Base-by-base conservation (phyloP, 768 basidiomycete genomes). In the Gelatoporia subvermispora region DNA sequence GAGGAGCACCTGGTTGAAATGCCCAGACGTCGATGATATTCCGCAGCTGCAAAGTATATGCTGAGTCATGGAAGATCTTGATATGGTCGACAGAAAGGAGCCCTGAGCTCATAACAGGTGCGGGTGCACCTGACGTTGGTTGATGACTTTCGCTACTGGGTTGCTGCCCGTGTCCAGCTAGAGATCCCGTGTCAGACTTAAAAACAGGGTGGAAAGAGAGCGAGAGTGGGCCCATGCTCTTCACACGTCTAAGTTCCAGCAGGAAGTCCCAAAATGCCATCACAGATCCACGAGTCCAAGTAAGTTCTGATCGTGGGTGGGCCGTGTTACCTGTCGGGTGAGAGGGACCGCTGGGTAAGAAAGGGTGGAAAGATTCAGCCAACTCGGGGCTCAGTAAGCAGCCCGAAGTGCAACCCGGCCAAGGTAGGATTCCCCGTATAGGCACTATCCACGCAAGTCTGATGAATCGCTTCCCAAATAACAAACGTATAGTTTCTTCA, bases 371-470 rank as follows among this genome's bases (percentile, higher is more conserved):
- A 15, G 15, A 4, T 2, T 25, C n/a, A 3, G 28, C 8, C 34
- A 16, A 21, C 22, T 5, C 44, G 9, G 13, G 18, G 13, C 35
- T 8, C 13, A 54, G 25, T 16, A 58, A n/a, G 4, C 21, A 23
- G 2, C 53, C 57, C 1, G 47, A 4, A 4, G 53, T 46, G 22
- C 54, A 52, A 13, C 28, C 45, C 2, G 50, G 39, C 57, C 57
- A 58, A 1, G 47, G 50, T 17, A 48, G 28, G 4, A 4, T 25
- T 4, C 57, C 57, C 22, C 57, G 57, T 13, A 58, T 36, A 7
- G 57, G 57, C 7, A 58, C 22, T 17, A 58, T 50, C 57, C 57
- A 58, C 17, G 52, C 49, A 7, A 48, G 21, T 18, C 57, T 45
- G 15, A 31, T 15, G 21, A 38, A 55, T 3, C 36, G 35, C 31